Base-by-base conservation (phyloP, 2,329 filamentous ascomycete genomes). In the Immersiporthe knoxdaviesiana region DNA sequence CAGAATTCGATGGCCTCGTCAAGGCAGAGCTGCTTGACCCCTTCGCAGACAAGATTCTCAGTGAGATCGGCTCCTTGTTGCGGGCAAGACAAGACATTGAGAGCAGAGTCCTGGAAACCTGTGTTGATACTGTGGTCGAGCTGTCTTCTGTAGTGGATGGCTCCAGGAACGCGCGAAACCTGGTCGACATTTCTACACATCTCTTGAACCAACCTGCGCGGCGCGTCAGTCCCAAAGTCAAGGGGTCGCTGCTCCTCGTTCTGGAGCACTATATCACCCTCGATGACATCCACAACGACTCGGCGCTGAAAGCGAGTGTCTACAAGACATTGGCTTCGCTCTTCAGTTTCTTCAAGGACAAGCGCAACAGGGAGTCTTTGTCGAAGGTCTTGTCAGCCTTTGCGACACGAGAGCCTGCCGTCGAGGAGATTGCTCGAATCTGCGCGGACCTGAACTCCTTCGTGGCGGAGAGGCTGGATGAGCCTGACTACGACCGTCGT, bases 341-440 rank as follows among this genome's bases (percentile, higher is more conserved):
- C 44, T 98, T 97, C 77, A 92, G 93, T 67, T 97, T 94, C 77
- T 95, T 98, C 82, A 92, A 90, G 74, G 94, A 98, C 78, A 87
- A 90, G 58, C 82, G 88, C 58, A 97, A 93, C 76, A 87, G 96
- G 67, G 84, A 90, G 71, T 85, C 92, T 0, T 81, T 98, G 37
- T 92, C 91, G 21, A 85, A 89, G 59, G 91, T 97, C 3, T 81
- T 98, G 10, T 79, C 84, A 18, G 90, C 91, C 24, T 89, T 97
- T 70, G 89, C 92, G 1, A 81, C 85, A 10, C 87, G 88, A 60
- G 88, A 93, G 69, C 74, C 84, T 5, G 84, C 86, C 0, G 81
- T 94, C 0, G 77, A 81, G 32, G 85, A 89, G 66, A 84, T 93
- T 68, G 91, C 93, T 2, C 81, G 81, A 7, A 82, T 97, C 3